These are phyloP conservation scores for Thalia dealbata DNA, from an alignment of 176 grass and related monocot species.

Conservation along the genomic window DNA sequence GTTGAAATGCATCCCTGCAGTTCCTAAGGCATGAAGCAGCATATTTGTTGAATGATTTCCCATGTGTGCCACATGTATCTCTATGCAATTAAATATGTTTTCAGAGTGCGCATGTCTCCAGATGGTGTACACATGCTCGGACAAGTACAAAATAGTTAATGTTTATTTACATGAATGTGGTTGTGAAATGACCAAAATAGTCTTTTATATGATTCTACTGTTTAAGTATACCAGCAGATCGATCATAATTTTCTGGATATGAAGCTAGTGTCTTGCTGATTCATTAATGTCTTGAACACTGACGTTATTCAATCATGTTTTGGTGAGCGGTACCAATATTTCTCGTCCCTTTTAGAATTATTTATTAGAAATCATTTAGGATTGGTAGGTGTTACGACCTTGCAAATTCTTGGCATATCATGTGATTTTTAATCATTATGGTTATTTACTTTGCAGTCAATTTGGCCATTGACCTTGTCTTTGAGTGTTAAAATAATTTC, in stretches of 20 bases:
- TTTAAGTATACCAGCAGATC: background rate
- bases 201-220: background rate
- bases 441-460: background rate
- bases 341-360: background rate
- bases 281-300: background rate
- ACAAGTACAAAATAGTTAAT: background rate
- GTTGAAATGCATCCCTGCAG: background rate
- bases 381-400: background rate
- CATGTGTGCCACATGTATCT: background rate
- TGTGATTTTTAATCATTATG: background rate
- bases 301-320: background rate
- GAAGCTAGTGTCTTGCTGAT: background rate
- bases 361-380: background rate
- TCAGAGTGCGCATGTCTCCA: background rate
- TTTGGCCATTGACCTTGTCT: too few species aligned
- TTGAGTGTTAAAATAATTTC: background rate
- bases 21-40: background rate
- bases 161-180: background rate
- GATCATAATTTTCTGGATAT: background rate
- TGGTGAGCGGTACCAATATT: background rate
- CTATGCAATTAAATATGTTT: background rate
- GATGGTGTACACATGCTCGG: background rate
- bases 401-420: background rate
- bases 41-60: background rate
- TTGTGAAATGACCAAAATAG: background rate